These are phyloP conservation scores for Saprolegnia parasitica DNA, from an alignment of 352 stramenopile species.

Conservation along the genomic window DNA sequence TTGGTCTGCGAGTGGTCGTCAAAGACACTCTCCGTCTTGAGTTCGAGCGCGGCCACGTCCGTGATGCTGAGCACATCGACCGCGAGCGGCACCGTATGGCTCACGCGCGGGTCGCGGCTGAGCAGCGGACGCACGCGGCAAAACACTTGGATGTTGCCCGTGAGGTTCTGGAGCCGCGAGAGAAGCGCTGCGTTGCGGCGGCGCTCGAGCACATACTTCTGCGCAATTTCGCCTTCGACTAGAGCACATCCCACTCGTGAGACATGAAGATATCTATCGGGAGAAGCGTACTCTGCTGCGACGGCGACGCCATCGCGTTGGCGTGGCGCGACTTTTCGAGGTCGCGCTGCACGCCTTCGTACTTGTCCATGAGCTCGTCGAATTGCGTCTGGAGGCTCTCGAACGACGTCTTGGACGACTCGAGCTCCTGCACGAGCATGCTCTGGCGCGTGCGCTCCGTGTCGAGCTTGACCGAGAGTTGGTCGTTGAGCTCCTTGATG, in stretches of 20 bases:
- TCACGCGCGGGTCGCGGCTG: slow-evolving; percentile 44
- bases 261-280: slow-evolving; percentile 27
- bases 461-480: slow-evolving; percentile 40
- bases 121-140: slow-evolving; percentile 87
- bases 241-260: neutral
- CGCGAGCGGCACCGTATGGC: slow-evolving; percentile 25
- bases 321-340: slow-evolving; percentile 11
- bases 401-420: slow-evolving; percentile 26
- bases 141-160: slow-evolving; percentile 93
- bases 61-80: slow-evolving; percentile 82
- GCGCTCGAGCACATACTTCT: slow-evolving; percentile 85
- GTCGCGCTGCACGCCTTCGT: slow-evolving; percentile 16
- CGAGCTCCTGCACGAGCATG: slow-evolving; percentile 46
- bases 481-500: slow-evolving; percentile 47
- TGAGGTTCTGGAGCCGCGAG: slow-evolving; percentile 79
- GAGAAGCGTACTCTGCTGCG: slow-evolving; percentile 13
- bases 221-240: slow-evolving; percentile 48
- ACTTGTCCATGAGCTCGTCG: slow-evolving; percentile 19
- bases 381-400: slow-evolving; percentile 18
- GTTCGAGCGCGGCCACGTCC: slow-evolving; percentile 72
- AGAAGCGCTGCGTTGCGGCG: slow-evolving; percentile 72
- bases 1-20: slow-evolving; percentile 30
- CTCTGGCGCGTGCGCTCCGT: slow-evolving; percentile 40
- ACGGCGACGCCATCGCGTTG: slow-evolving; percentile 1
- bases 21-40: slow-evolving; percentile 59